Percentiles rank a stretch among this genome's conserved stretches.
Conservation (phyloP, 1,139 yeast genomes). For the Pichia norvegensis region DNA sequence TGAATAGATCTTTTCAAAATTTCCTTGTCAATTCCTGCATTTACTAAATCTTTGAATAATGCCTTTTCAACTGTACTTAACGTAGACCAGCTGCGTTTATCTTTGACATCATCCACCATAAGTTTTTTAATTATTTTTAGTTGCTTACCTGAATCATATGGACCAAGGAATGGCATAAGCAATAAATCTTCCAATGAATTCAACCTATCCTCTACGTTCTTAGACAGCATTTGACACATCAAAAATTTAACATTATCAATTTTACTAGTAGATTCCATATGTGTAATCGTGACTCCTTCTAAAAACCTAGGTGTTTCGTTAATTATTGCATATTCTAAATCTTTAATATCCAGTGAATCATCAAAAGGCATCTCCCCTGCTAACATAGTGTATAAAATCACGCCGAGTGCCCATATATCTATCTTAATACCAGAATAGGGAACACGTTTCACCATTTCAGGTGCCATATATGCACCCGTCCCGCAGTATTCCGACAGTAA, state of each 20-base stretch:
- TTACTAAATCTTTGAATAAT: conserved; percentile 54
- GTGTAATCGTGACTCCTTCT: conserved; percentile 26
- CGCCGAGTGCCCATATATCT: conserved; percentile 91
- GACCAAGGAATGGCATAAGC: conserved; percentile 52
- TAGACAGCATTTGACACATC: conserved; percentile 48
- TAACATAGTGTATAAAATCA: conserved; percentile 81
- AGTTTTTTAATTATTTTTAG: conserved; percentile 35
- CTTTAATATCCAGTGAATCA: conserved; percentile 66
- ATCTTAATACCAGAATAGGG: conserved; percentile 76
- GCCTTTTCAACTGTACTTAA: conserved; percentile 44
- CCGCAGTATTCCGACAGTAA: conserved; percentile 80
- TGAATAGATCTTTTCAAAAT: conserved; percentile 54
- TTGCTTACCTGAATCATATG: conserved; percentile 36
- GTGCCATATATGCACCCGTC: conserved; percentile 94
- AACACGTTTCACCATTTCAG: conserved; percentile 64
- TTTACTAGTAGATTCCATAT: conserved; percentile 1
- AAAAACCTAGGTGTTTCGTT: conserved; percentile 54
- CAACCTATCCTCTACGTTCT: conserved; percentile 63
- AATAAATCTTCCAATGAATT: conserved; percentile 49
- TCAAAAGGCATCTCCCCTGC: conserved; percentile 90
- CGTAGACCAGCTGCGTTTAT: conserved; percentile 29
- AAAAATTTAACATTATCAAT: conserved; percentile 6
- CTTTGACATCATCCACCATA: conserved; percentile 28
- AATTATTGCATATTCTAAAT: conserved; percentile 54
- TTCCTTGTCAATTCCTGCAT: conserved; percentile 61